Base-by-base conservation (phyloP, 345 rosid genomes). In the Eucalyptus tenuipes region DNA sequence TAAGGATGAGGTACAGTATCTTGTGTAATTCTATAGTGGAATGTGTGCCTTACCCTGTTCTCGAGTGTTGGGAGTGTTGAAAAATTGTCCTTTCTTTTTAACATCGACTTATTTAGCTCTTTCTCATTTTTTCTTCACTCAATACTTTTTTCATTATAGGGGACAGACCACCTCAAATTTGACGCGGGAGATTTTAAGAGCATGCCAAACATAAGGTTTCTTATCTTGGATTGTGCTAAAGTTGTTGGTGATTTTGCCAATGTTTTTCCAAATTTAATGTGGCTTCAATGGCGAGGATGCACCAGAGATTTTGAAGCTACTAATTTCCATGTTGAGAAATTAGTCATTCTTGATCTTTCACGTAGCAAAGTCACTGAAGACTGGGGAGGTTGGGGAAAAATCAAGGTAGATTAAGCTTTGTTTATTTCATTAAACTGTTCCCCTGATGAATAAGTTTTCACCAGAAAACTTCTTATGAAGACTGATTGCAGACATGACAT, bases 41-140 rank as follows among this genome's bases (percentile, higher is more conserved):
- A 7, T 64, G 71, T 2, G 0, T 14, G 71, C 9, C 18, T n/a
- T 64, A 0, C 71, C 71, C 18, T 64, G 10, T 13, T 64, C 37
- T 64, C 0, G 0, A 64, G 0, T 5, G 0, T 14, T n/a, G 71
- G 71, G 18, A 64, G 10, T 64, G 37, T 14, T 64, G 37, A 64
- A 5, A n/a, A n/a, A n/a, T 64, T 7, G 17, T 6, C 17, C 10
- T 13, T 0, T n/a, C 0, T n/a, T 37, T 64, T 1, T 14, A 7
- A 14, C 0, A 1, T 4, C 2, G 37, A 29, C 37, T 64, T 64
- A 59, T 61, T 7, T 61, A 7, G 8, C 29, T 5, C 55, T 49
- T 5, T 13, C 8, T 61, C 37, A 1, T 29, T 29, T 61, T 59
- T 61, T 6, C 68, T 59, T 7, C 31, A 61, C 68, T 29, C 13